Conservation (phyloP, 2,329 filamentous ascomycete genomes). For the Tolypocladium pustulatum region DNA sequence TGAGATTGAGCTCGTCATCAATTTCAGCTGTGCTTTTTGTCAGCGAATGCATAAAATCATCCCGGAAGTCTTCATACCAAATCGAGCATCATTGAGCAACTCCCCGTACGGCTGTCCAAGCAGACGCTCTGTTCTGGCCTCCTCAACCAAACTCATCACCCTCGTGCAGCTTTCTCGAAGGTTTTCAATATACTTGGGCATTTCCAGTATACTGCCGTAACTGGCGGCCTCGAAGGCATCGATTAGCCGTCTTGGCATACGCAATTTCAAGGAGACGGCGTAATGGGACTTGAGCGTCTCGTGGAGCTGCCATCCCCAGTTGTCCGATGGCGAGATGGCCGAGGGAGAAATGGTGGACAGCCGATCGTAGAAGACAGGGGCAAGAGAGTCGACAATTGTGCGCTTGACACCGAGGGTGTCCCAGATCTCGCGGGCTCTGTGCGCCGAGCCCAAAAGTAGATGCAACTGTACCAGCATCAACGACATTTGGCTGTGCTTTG, state of each 20-base stretch:
- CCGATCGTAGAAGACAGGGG: slow-evolving; percentile 43
- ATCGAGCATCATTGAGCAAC: slow-evolving; percentile 32
- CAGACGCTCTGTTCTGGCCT: slow-evolving; percentile 33
- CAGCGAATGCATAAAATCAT: slow-evolving; percentile 1
- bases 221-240: slow-evolving; percentile 39
- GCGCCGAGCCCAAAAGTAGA: slow-evolving; percentile 37
- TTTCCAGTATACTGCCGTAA: slow-evolving; percentile 38
- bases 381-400: slow-evolving; percentile 46
- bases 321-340: slow-evolving; percentile 21
- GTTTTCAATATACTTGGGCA: slow-evolving; percentile 31
- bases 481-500: slow-evolving; percentile 34
- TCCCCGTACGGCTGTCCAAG: slow-evolving; percentile 29
- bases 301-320: slow-evolving; percentile 23
- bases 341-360: slow-evolving; percentile 39
- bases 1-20: slow-evolving; percentile 25
- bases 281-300: slow-evolving; percentile 36
- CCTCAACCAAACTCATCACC: slow-evolving; percentile 41
- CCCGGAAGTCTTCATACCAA: slow-evolving; percentile 24
- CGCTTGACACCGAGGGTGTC: slow-evolving; percentile 42
- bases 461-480: slow-evolving; percentile 42
- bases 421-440: slow-evolving; percentile 38
- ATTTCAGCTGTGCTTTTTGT: slow-evolving; percentile 25
- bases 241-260: slow-evolving; percentile 28
- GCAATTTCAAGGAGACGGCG: slow-evolving; percentile 32
- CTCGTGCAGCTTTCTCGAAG: slow-evolving; percentile 40